Conservation (phyloP, 306 rosid genomes). For the Casuarina glauca region DNA sequence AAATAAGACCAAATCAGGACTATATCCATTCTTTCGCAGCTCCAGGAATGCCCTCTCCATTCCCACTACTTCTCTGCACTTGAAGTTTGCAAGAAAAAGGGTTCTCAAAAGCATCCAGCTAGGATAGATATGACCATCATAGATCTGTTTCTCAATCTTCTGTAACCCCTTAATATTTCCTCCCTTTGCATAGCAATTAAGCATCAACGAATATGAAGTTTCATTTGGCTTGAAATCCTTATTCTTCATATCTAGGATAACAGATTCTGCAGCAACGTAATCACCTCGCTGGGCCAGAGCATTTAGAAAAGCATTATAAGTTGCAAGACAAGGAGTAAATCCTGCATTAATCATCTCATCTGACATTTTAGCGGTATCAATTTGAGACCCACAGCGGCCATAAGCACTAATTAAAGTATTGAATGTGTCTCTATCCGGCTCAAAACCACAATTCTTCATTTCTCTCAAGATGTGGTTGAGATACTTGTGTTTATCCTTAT, state of each 20-base stretch:
- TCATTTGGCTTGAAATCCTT: slow-evolving; percentile 87
- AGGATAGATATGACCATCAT: slow-evolving; percentile 69
- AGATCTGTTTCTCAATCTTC: slow-evolving; percentile 65
- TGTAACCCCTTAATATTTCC: slow-evolving; percentile 73
- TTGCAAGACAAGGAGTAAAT: slow-evolving; percentile 71
- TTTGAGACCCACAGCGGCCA: slow-evolving; percentile 88
- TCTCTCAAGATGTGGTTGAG: slow-evolving; percentile 70
- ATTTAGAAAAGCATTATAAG: slow-evolving; percentile 87
- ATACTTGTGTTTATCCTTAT: slow-evolving; percentile 67
- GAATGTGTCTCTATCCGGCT: slow-evolving; percentile 94
- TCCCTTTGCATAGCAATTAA: slow-evolving; percentile 73
- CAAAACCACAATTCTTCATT: slow-evolving; percentile 92
- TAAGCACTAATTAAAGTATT: slow-evolving; percentile 87
- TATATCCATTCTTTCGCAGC: slow-evolving; percentile 67
- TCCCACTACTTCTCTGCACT: slow-evolving; percentile 73
- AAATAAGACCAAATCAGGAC: slow-evolving; percentile 75
- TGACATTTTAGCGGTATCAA: slow-evolving; percentile 69
- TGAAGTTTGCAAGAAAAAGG: slow-evolving; percentile 77
- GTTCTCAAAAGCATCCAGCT: slow-evolving; percentile 86
- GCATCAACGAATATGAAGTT: slow-evolving; percentile 84
- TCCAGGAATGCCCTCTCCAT: slow-evolving; percentile 80
- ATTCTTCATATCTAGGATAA: slow-evolving; percentile 66
- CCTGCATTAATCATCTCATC: slow-evolving; percentile 85
- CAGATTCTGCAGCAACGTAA: slow-evolving; percentile 84
- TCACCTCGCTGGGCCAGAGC: slow-evolving; percentile 83